Evolutionary conservation across 2,329 filamentous ascomycete species (phyloP).

Genomic region (Talaromyces sp.): DNA sequence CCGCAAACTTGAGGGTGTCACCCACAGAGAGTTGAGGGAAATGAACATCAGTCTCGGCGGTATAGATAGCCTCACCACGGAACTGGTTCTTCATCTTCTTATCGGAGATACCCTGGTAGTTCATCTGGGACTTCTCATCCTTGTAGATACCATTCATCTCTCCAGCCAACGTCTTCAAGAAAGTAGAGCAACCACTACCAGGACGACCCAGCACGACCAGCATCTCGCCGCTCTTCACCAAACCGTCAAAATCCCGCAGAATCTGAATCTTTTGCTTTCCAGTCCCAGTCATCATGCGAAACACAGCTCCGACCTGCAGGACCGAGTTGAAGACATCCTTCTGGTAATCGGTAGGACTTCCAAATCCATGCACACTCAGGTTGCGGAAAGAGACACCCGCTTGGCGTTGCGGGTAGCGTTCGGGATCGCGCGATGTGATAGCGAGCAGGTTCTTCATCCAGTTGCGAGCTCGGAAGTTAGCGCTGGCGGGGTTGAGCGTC

Average conservation of each 20-base stretch:
- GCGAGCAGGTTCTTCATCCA: conserved; percentile 53
- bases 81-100: conserved; percentile 72
- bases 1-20: conserved; percentile 78
- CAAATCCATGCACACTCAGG: conserved; percentile 69
- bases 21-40: conserved; percentile 78
- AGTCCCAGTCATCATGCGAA: conserved; percentile 36
- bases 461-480: conserved; percentile 49
- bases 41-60: conserved; percentile 80
- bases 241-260: conserved; percentile 64
- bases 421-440: conserved; percentile 54
- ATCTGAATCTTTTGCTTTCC: conserved; percentile 60
- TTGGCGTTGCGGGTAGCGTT: conserved; percentile 56
- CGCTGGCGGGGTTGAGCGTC: conserved; percentile 48
- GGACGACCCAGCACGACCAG: conserved; percentile 58
- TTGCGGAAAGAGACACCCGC: conserved; percentile 68
- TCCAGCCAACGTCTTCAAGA: conserved; percentile 81
- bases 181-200: conserved; percentile 70
- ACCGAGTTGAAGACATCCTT: conserved; percentile 44
- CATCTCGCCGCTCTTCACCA: conserved; percentile 62
- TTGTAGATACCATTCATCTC: conserved; percentile 81
- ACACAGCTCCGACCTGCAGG: conserved; percentile 38
- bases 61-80: conserved; percentile 85
- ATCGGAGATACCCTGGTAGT: conserved; percentile 66
- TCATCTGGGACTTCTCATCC: conserved; percentile 71
- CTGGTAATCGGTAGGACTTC: conserved; percentile 70